A percentile compares a stretch with the other conserved stretches of the same genome.
These are phyloP conservation scores for Mycena citricolor DNA, from an alignment of 1,284 basidiomycete genomes.

Conservation along the genomic window DNA sequence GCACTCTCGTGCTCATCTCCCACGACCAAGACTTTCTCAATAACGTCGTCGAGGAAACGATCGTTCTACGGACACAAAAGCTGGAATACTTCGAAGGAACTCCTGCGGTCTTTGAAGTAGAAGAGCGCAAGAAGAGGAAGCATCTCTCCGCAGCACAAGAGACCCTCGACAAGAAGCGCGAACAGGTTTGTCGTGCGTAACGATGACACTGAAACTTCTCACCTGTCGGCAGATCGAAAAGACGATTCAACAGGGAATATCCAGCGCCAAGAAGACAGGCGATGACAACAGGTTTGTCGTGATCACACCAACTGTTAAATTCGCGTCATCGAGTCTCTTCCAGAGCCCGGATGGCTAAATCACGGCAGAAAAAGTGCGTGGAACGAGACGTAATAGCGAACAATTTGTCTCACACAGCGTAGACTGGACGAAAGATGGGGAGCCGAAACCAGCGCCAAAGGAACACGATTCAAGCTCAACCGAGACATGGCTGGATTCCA, in stretches of 20 bases:
- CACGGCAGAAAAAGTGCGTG: constrained; percentile 54
- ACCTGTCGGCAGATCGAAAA: constrained; percentile 38
- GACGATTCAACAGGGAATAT: constrained; percentile 42
- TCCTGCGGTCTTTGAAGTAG: constrained; percentile 56
- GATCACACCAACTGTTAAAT: constrained; percentile 3
- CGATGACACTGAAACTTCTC: constrained; percentile 26
- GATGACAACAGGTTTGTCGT: constrained; percentile 62
- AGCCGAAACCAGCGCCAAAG: constrained; percentile 42
- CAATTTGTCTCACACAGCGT: not conserved
- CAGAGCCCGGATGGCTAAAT: constrained; percentile 44
- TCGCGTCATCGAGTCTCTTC: no score
- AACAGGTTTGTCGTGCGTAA: constrained; percentile 43
- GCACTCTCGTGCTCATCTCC: constrained; percentile 64
- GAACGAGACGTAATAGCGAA: not conserved
- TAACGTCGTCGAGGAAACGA: constrained; percentile 63
- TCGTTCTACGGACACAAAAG: constrained; percentile 57
- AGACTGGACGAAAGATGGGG: constrained; percentile 54
- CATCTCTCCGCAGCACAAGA: constrained; percentile 52
- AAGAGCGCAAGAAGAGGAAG: constrained; percentile 49
- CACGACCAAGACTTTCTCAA: constrained; percentile 76
- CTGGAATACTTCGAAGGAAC: constrained; percentile 65
- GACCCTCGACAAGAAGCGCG: constrained; percentile 54
- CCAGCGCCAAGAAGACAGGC: constrained; percentile 54
- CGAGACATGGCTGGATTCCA: constrained; percentile 54
- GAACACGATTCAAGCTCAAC: constrained; percentile 63